Conservation (phyloP, 768 basidiomycete species). For the Rhodotorula babjevae region DNA sequence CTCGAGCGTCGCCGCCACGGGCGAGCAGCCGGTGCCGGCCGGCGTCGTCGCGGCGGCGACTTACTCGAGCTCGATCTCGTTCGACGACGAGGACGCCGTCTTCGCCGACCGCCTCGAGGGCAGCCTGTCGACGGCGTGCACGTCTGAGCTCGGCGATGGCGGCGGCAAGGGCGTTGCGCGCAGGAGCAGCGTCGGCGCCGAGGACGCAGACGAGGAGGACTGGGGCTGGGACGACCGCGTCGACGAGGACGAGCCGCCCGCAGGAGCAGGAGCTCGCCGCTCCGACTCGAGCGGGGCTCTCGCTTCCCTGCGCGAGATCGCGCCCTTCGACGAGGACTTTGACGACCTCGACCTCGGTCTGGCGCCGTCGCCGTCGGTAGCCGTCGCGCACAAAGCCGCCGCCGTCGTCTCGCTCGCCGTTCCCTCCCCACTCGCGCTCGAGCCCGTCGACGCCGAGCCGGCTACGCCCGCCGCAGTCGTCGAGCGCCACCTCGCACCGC, state of each 20-base stretch:
- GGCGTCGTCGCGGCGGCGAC: not conserved
- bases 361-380: not conserved
- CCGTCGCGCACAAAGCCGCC: not conserved
- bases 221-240: constrained; percentile 23
- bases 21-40: not conserved
- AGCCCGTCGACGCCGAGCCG: not conserved
- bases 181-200: not conserved
- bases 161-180: not conserved
- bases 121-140: constrained; percentile 14
- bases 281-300: constrained; percentile 5
- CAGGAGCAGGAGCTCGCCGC: not conserved
- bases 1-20: not conserved
- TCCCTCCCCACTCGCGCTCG: constrained; percentile 3
- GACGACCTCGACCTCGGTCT: constrained; percentile 31
- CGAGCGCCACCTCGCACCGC: constrained; percentile 14
- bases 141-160: constrained; percentile 21
- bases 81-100: constrained; percentile 42
- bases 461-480: not conserved
- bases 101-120: constrained; percentile 31
- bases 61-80: constrained; percentile 35
- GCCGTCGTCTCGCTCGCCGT: not conserved
- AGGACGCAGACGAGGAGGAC: constrained; percentile 7
- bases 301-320: not conserved
- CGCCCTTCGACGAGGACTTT: constrained; percentile 35
- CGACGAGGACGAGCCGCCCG: not conserved